Evolutionary conservation across 1,284 basidiomycete genomes (phyloP), one percentile per base, ranked within the genome.

Genomic region (Somion occarium): DNA sequence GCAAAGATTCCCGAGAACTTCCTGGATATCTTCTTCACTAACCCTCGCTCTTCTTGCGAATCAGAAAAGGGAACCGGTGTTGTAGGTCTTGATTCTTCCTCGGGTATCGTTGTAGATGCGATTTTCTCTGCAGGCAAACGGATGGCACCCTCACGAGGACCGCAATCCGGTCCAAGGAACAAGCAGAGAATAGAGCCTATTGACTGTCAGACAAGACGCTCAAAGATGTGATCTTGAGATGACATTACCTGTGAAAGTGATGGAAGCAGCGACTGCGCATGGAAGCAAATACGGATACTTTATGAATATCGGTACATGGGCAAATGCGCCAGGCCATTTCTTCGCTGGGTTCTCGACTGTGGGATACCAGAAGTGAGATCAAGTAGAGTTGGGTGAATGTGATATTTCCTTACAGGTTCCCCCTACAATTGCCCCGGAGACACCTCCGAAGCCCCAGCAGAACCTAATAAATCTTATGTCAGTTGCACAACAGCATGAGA

Each of bases 391-490:
- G 39, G 34, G 48, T 45, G 52, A 49, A 41, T 30, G 47, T 30
- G 42, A 45, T 39, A 39, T 49, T 9, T 27, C 73, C 87, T 65
- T 56, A 90, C 88, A 93, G 47, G 86, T 74, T 60, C 91, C 92
- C 55, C 92, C 91, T 39, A 94, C 78, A 56, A 95, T 90, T 46
- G 90, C 88, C 48, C 90, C 91, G 43, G 88, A 80, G 11, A 94
- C 90, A 80, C 93, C 94, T 56, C 95, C 95, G 63, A 98, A 84
- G 56, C 94, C 95, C 95, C 95, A 98, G 57, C 87, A 93, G 69
- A 97, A 97, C 12, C 70, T 69, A 41, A 26, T n/a, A n/a, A n/a
- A n/a, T n/a, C n/a, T 23, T 7, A 44, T 12, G 19, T 22, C 37
- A 51, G 5, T 11, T 23, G 5, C 12, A 24, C 46, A 54, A 38